These are phyloP conservation scores for Hymenoscyphus fraxineus DNA, from an alignment of 2,329 filamentous ascomycete species.

Conservation along the genomic window DNA sequence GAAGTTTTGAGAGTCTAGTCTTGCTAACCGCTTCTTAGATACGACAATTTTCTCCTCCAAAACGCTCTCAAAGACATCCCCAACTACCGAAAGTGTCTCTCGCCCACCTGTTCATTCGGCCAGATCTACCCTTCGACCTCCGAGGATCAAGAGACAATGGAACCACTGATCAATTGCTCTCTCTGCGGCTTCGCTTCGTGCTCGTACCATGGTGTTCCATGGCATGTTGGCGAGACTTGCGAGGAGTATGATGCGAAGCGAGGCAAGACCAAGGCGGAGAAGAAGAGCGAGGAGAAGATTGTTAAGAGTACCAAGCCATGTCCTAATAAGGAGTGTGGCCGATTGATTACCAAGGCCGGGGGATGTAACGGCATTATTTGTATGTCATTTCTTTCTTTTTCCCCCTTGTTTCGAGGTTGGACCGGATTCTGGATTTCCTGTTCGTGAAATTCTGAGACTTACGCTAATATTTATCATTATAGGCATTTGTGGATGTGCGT, in stretches of 20 bases:
- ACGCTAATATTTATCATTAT: no score
- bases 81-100: constrained; percentile 21
- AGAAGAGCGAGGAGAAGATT: constrained; percentile 19
- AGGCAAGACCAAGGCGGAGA: constrained; percentile 5
- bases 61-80: constrained; percentile 13
- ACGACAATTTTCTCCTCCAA: constrained; percentile 15
- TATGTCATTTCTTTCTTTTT: constrained; percentile 10
- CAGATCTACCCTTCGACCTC: constrained; percentile 17
- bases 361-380: constrained; percentile 23
- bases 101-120: constrained; percentile 17
- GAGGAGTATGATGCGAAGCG: constrained; percentile 16
- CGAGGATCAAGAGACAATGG: background rate
- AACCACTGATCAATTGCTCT: constrained; percentile 11
- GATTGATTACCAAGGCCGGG: constrained; percentile 22
- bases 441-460: no score
- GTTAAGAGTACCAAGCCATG: constrained; percentile 21
- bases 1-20: no score
- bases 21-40: background rate
- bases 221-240: constrained; percentile 18
- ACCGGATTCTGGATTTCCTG: no score
- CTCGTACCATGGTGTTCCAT: constrained; percentile 16
- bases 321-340: constrained; percentile 16
- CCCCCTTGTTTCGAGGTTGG: no score
- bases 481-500: no score
- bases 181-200: constrained; percentile 17